Evolutionary conservation across 768 basidiomycete genomes (phyloP), one percentile per base, ranked within the genome.

Genomic region (Russula sp.): DNA sequence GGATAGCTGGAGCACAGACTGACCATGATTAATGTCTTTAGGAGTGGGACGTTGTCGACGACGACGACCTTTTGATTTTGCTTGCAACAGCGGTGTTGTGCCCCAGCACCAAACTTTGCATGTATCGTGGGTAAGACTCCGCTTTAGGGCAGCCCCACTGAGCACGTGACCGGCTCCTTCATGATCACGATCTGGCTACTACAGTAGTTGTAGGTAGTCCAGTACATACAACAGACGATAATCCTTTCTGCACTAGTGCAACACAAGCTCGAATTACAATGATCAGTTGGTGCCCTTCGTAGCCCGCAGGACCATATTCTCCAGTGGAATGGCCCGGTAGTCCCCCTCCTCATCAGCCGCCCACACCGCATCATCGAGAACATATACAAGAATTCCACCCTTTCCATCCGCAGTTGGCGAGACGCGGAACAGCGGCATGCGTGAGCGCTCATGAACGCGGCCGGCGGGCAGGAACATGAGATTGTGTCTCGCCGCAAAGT

Each of bases 361-460:
- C 89, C 95, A 98, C 14, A 98, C 91, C 0, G 94, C 95, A 75
- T 97, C 94, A 69, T 97, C 94, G 67, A 85, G 77, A 48, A 98
- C 82, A 75, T 96, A 99, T 27, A 97, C 87, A 68, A 93, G 77
- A 48, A 98, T 71, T 0, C 96, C 96, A 9, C 91, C 89, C 69
- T 86, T 88, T 11, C 93, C 94, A 72, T 92, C 91, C 14, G 83
- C 84, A 22, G 80, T 85, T 57, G 77, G 77, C 60, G 91, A 90
- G 13, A 98, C 86, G 55, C 88, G 84, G 79, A 87, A 98, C 55
- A 98, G 73, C 7, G 93, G 93, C 86, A 95, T 90, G 59, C 95
- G 84, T 18, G 94, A 93, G 51, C 77, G 79, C 68, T 88, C 88
- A 69, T 98, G 92, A 14, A 85, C 88, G 54, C 84, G 84, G 2